Evolutionary conservation across 179 eudicot genomes (phyloP), one percentile per base, ranked within the genome.

Genomic region (Camellia oleifera): DNA sequence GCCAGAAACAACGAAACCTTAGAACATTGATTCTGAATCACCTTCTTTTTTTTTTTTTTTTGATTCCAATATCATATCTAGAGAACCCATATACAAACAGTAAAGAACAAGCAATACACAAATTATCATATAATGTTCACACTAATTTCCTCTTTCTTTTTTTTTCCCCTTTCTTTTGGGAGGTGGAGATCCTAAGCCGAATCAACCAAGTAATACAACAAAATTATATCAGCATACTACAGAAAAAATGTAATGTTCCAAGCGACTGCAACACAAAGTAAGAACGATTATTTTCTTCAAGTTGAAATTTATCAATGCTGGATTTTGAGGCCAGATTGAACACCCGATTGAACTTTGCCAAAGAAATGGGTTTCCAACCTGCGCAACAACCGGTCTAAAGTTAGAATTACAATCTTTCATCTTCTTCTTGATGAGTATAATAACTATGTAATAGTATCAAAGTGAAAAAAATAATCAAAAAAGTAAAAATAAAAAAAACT

Each of bases 301-400:
- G 17, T 53, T 3, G 44, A 70, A 70, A 57, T n/a, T 18, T 45
- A 57, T 79, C 50, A 85, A 20, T 81, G 86, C 77, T 82, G 93
- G 78, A 85, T 64, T 82, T 85, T 88, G 74, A 77, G 83, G 68
- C 86, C 88, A 23, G 91, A 77, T 76, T 87, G 93, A 77, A 89
- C 85, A 69, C 88, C 87, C 13, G 81, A 60, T 45, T 87, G 86
- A 77, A 88, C 87, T 83, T 90, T 88, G 79, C 81, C 83, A 18
- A 82, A 78, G 87, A 90, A 88, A 85, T 76, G 87, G 74, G 78
- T 46, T 85, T 91, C 97, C 86, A 89, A 83, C 91, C 97, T 95
- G 92, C 83, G 75, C 10, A 69, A 17, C 62, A 61, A 58, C 46
- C 7, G 58, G 32, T 74, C 52, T 14, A 75, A 72, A 26, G 23